Evolutionary conservation across 345 rosid species (phyloP).

Genomic region (Lumnitzera littorea): DNA sequence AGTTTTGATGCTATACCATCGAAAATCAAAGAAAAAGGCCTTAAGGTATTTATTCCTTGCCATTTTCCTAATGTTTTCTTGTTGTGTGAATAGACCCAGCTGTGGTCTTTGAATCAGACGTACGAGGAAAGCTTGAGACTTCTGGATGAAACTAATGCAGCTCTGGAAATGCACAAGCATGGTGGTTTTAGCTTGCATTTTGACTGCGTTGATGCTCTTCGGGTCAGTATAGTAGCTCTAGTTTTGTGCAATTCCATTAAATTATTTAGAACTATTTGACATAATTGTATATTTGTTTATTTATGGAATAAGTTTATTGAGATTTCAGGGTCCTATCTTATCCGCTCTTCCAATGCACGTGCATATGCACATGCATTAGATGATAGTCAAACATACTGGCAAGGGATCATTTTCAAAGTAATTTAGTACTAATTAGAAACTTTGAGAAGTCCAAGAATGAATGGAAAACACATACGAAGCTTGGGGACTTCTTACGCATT

Average conservation of each 20-base stretch:
- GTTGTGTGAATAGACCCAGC: slow-evolving; percentile 29
- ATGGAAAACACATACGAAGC: no score
- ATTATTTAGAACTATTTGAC: background rate
- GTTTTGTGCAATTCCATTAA: background rate
- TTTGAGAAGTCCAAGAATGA: no score
- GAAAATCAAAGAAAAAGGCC: no score
- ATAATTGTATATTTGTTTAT: no score
- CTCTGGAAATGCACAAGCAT: slow-evolving; percentile 61
- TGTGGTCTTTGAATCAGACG: slow-evolving; percentile 53
- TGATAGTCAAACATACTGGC: background rate
- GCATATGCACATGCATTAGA: no score
- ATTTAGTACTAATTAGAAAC: background rate
- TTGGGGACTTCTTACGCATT: no score
- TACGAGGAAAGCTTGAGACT: slow-evolving; percentile 66
- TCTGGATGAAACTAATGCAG: slow-evolving; percentile 74
- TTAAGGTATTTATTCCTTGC: no score
- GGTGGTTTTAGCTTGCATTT: slow-evolving; percentile 65
- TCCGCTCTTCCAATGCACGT: no score
- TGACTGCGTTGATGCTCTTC: slow-evolving; percentile 34
- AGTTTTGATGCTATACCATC: no score
- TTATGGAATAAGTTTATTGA: background rate
- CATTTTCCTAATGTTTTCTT: background rate
- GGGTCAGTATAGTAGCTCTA: slow-evolving; percentile 23
- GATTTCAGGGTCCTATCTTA: background rate
- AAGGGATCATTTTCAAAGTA: background rate